Base-by-base conservation (phyloP, 2,329 filamentous ascomycete species). In the Epichloe sibirici region DNA sequence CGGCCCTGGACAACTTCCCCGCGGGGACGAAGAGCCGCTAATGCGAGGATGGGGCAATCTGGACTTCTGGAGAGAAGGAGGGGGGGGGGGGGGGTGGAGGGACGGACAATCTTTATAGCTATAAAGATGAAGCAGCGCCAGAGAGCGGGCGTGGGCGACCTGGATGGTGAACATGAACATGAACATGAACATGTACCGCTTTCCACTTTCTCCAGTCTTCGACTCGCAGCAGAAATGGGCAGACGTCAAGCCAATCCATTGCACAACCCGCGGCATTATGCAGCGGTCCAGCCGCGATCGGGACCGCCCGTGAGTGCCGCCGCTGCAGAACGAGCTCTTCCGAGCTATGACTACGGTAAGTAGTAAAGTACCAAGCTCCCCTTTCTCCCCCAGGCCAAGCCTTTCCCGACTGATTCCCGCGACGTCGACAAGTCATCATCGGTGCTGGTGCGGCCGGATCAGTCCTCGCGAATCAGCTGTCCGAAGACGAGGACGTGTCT, bases 391-490 rank as follows among this genome's bases (percentile, higher is more conserved):
- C 4, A 21, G 15, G 12, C n/a, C 6, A 11, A 45, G 7, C 6
- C 8, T 3, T 45, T 3, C 31, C 31, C 9, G 28, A 21, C 44
- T 46, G 44, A 46, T 5, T 35, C 31, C 31, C 3, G 9, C 9
- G 9, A 17, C 31, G 23, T 45, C 25, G 23, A 13, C 37, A 38
- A 59, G 57, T 64, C 21, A 57, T 64, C 44, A 58, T 63, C 4
- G 63, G 64, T 17, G 63, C 60, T 28, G 64, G 64, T 3, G 57
- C 59, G 1, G 61, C 63, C 0, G 63, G 64, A 31, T 55, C 62
- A n/a, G 62, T 66, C 12, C 57, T 66, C 37, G 64, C 63, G 13
- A 59, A 56, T 48, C 59, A 61, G 49, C 59, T 64, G 11, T 62
- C 61, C 13, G 58, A 64, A 42, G 58, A 65, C 49, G 46, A 50